Evolutionary conservation across 1,284 basidiomycete species (phyloP), one percentile per base, ranked within the genome.

Genomic region (Boletus austroedulis): DNA sequence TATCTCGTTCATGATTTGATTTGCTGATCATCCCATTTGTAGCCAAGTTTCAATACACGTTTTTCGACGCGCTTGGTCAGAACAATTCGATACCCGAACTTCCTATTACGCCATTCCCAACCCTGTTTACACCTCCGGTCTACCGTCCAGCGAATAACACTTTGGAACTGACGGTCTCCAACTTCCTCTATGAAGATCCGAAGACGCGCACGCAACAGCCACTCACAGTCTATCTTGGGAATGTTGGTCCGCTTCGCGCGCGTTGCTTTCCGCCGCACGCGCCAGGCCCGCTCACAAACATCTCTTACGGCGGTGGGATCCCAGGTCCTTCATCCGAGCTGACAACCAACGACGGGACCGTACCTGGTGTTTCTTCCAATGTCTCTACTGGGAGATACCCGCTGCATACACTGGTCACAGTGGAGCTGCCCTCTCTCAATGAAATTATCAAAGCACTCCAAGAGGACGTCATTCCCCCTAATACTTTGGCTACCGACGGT

Each of bases 31-130:
- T 55, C 1, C 36, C 24, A 45, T 55, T 64, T 57, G 59, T 65
- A 92, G 90, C 91, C 55, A 92, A 93, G 74, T 94, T 94, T 75
- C 91, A 94, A 71, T 94, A 94, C 72, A 92, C 92, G n/a, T 95
- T 94, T 72, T 94, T 95, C 70, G 93, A 95, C 68, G 91, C 91
- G 8, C 87, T 90, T 71, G 88, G 88, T 21, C 84, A 89, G 66
- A 89, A 86, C 70, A 86, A 82, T 64, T 83, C 76, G 58, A 85
- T 91, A 66, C 89, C 90, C 52, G 84, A 87, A 60, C 78, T 84
- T 65, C 87, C 89, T 28, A 90, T 97, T 64, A 94, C 93, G 1
- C 92, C 93, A 3, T 92, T 95, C 70, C 94, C 95, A 2, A 90
- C 91, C 12, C 75, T 95, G 24, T 91, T 94, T 68, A 87, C 87